A percentile compares a stretch with the other conserved stretches of the same genome.
Conservation (phyloP, 352 stramenopile species). For the Pythium insidiosum region DNA sequence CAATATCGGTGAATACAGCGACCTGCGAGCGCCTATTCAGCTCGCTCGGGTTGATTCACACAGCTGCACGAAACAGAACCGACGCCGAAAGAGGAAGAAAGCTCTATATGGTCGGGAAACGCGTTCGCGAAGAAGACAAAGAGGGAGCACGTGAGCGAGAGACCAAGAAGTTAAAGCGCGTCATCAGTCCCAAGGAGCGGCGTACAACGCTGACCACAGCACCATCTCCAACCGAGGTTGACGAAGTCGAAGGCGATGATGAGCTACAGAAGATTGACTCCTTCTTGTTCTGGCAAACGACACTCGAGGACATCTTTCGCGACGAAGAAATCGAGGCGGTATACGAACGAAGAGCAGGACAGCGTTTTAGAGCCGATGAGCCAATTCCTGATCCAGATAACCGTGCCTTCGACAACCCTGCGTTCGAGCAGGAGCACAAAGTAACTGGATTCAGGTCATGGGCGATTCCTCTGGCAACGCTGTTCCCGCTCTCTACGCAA, state of each 20-base stretch:
- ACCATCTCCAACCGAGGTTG: too few species aligned
- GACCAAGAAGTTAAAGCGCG: not conserved
- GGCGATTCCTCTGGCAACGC: not conserved
- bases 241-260: not conserved
- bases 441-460: not conserved
- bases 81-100: not conserved
- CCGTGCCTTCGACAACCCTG: not conserved
- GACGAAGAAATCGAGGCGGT: not conserved
- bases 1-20: not conserved
- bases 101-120: not conserved
- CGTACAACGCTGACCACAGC: not conserved
- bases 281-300: not conserved
- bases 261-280: not conserved
- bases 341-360: not conserved
- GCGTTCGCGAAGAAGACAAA: not conserved
- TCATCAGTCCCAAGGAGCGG: not conserved
- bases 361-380: not conserved
- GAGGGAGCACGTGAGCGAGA: not conserved
- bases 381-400: not conserved
- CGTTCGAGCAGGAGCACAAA: not conserved
- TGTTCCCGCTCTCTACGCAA: not conserved
- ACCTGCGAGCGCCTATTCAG: not conserved
- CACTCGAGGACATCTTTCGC: not conserved
- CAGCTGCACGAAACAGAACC: not conserved
- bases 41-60: not conserved